Conservation (phyloP, 192 early-diverging fungal species). For the Podila epigama region DNA sequence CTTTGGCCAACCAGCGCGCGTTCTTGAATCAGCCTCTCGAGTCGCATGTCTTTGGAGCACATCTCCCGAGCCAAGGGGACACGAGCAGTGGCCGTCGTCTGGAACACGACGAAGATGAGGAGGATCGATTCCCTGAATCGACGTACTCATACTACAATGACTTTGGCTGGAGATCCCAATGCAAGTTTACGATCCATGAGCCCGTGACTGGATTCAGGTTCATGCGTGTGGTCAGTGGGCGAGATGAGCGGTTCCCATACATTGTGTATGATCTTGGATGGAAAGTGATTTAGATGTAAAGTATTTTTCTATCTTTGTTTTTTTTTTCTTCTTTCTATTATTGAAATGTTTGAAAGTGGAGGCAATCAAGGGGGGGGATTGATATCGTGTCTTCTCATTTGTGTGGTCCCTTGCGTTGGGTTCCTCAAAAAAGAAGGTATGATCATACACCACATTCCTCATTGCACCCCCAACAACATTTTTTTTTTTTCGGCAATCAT, state of each 20-base stretch:
- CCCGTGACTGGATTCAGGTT: slow-evolving; percentile 28
- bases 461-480: too few species aligned
- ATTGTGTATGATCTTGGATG: slow-evolving; percentile 46
- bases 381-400: too few species aligned
- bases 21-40: slow-evolving; percentile 32
- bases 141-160: slow-evolving; percentile 30
- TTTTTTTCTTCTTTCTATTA: too few species aligned
- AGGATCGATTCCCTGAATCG: not conserved
- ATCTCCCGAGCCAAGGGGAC: slow-evolving; percentile 12
- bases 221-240: slow-evolving; percentile 42
- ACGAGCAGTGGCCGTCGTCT: not conserved
- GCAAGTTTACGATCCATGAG: slow-evolving; percentile 37
- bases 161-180: slow-evolving; percentile 42
- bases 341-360: too few species aligned
- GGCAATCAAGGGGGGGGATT: too few species aligned
- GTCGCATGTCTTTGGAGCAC: slow-evolving; percentile 15
- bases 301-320: not conserved
- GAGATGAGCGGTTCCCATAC: slow-evolving; percentile 35
- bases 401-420: too few species aligned
- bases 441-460: too few species aligned
- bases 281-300: slow-evolving; percentile 35
- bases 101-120: slow-evolving; percentile 3
- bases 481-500: too few species aligned
- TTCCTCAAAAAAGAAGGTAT: too few species aligned
- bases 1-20: slow-evolving; percentile 6